Conservation (phyloP, 345 rosid species). For the Zanthoxylum bungeanum region DNA sequence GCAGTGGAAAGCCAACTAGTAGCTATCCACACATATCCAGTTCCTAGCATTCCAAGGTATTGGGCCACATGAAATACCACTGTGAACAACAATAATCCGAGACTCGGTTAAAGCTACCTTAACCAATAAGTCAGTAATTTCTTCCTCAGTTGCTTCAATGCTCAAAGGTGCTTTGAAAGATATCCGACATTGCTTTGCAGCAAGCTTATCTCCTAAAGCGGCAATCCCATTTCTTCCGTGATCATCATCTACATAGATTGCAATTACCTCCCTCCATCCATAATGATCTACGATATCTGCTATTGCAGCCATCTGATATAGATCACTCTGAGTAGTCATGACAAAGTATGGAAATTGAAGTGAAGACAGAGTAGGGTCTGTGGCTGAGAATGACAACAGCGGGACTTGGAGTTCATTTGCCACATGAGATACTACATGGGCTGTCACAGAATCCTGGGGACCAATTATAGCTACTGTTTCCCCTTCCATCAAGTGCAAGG, state of each 20-base stretch:
- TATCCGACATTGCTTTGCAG: slow-evolving; percentile 60
- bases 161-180: slow-evolving; percentile 68
- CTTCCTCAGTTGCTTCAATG: slow-evolving; percentile 44
- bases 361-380: slow-evolving; percentile 76
- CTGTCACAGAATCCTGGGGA: slow-evolving; percentile 74
- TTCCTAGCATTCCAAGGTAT: slow-evolving; percentile 62
- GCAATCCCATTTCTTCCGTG: slow-evolving; percentile 80
- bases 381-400: slow-evolving; percentile 71
- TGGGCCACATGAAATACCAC: slow-evolving; percentile 53
- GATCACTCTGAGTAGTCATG: slow-evolving; percentile 73
- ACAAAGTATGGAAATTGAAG: slow-evolving; percentile 75
- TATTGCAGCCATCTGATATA: slow-evolving; percentile 79
- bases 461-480: slow-evolving; percentile 83
- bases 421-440: slow-evolving; percentile 63
- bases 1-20: slow-evolving; percentile 58
- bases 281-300: slow-evolving; percentile 58
- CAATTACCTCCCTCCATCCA: slow-evolving; percentile 86
- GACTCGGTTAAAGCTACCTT: slow-evolving; percentile 71
- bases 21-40: slow-evolving; percentile 72
- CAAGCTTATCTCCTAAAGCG: slow-evolving; percentile 67
- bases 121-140: slow-evolving; percentile 59
- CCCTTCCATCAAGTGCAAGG: slow-evolving; percentile 64
- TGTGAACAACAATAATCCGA: slow-evolving; percentile 66
- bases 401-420: slow-evolving; percentile 61
- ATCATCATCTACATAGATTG: slow-evolving; percentile 76